Percentiles rank a stretch among this genome's conserved stretches.
Conservation (phyloP, 176 grass and related monocot species). For the Aegilops tauschii region DNA sequence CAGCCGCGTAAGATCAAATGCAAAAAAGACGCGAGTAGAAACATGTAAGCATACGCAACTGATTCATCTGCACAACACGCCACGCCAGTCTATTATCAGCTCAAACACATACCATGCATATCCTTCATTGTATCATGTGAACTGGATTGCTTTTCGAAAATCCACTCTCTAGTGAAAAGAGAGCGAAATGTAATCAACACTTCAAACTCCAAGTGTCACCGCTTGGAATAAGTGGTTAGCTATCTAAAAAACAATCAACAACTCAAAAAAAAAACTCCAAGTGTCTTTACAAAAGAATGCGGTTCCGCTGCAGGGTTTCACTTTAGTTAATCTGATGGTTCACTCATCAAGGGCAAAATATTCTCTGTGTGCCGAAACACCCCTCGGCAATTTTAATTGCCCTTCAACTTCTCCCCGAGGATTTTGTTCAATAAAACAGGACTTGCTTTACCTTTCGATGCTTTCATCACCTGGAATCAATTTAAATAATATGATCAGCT, state of each 20-base stretch:
- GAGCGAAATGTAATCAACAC: not conserved
- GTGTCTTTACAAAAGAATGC: not conserved
- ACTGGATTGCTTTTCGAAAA: not conserved
- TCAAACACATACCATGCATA: not conserved
- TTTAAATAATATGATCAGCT: constrained; percentile 8
- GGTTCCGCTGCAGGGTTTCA: not conserved
- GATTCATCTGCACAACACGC: not conserved
- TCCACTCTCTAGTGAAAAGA: too few species aligned
- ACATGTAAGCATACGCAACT: not conserved
- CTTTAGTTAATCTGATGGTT: not conserved
- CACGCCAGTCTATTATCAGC: not conserved
- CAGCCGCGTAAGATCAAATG: too few species aligned
- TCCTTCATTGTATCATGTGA: not conserved
- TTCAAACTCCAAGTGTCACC: not conserved
- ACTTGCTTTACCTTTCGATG: constrained; percentile 92
- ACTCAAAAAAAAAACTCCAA: not conserved
- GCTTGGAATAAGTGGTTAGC: too few species aligned
- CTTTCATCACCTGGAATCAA: constrained; percentile 86
- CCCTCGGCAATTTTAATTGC: not conserved
- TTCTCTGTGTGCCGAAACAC: not conserved
- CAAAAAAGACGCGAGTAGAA: not conserved
- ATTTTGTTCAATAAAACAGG: constrained; percentile 67
- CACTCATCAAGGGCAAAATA: not conserved
- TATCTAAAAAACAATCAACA: too few species aligned
- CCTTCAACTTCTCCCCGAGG: constrained; percentile 41